A percentile compares a stretch with the other conserved stretches of the same genome.
Conservation (phyloP, 2,329 filamentous ascomycete genomes). For the Botrytis pseudocinerea region DNA sequence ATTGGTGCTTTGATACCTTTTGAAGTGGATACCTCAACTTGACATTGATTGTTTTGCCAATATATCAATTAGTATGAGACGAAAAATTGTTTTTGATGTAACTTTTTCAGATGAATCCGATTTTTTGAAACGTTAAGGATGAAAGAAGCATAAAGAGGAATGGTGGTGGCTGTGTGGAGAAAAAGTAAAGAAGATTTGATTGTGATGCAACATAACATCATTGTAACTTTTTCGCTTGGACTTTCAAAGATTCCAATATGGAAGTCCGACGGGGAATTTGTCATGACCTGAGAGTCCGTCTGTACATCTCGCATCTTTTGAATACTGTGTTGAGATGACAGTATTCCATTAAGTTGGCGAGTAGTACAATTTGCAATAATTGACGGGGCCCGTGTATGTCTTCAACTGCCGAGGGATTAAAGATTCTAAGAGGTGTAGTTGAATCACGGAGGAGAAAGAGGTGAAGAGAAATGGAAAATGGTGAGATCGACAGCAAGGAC, state of each 20-base stretch:
- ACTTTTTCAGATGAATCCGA: not conserved
- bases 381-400: not conserved
- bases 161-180: slow-evolving; percentile 7
- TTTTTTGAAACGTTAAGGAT: not conserved
- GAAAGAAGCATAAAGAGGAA: not conserved
- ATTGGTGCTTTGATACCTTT: slow-evolving; percentile 2
- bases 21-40: not conserved
- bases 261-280: not conserved
- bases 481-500: not conserved
- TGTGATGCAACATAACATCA: not conserved
- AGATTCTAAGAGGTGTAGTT: not conserved
- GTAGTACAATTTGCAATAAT: not conserved
- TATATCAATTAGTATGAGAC: slow-evolving; percentile 2
- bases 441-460: not conserved
- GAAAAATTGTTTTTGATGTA: not conserved
- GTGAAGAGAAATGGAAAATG: not conserved
- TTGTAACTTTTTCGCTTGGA: not conserved
- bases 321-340: not conserved
- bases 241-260: not conserved
- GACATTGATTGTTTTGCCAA: not conserved
- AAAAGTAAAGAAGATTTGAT: not conserved
- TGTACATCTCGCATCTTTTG: not conserved
- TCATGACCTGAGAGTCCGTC: not conserved
- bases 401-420: not conserved
- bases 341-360: not conserved